Evolutionary conservation across 768 basidiomycete species (phyloP).

Genomic region (Sporobolomyces roseus): DNA sequence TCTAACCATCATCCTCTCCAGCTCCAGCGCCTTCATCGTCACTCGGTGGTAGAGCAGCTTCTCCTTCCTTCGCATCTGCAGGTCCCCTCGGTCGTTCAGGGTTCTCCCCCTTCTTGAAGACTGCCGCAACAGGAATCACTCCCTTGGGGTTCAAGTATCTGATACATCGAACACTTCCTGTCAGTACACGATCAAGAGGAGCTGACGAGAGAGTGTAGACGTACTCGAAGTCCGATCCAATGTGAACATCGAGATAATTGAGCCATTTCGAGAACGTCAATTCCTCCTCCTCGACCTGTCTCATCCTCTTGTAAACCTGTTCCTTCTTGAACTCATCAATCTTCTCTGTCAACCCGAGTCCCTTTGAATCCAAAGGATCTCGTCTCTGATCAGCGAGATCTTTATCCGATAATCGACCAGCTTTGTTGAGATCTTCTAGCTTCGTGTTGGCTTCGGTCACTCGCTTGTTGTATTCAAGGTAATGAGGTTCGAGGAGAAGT

Average conservation of each 20-base stretch:
- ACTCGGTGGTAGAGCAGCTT: slow-evolving; percentile 5
- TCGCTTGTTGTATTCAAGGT: slow-evolving; percentile 51
- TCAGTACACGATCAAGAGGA: neutral
- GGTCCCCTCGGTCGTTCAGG: slow-evolving; percentile 9
- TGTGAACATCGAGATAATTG: slow-evolving; percentile 67
- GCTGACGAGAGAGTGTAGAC: neutral
- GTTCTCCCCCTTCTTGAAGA: slow-evolving; percentile 38
- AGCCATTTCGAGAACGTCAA: slow-evolving; percentile 83
- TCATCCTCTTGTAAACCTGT: slow-evolving; percentile 81
- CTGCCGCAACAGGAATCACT: slow-evolving; percentile 65
- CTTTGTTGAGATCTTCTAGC: slow-evolving; percentile 28
- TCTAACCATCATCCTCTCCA: slow-evolving; percentile 51
- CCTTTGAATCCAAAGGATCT: slow-evolving; percentile 45
- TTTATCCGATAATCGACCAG: slow-evolving; percentile 37
- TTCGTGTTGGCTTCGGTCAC: slow-evolving; percentile 45
- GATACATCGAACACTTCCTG: neutral
- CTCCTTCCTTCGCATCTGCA: neutral
- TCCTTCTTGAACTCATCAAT: slow-evolving; percentile 80
- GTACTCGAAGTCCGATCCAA: slow-evolving; percentile 65
- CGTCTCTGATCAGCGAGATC: slow-evolving; percentile 53
- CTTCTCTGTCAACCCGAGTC: slow-evolving; percentile 60
- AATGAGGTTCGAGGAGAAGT: slow-evolving; percentile 65
- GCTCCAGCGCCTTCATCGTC: slow-evolving; percentile 29
- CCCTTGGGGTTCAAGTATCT: slow-evolving; percentile 71
- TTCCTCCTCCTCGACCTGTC: slow-evolving; percentile 70